These are phyloP conservation scores for Metarhizium rileyi DNA, from an alignment of 2,329 filamentous ascomycete species.

Conservation along the genomic window DNA sequence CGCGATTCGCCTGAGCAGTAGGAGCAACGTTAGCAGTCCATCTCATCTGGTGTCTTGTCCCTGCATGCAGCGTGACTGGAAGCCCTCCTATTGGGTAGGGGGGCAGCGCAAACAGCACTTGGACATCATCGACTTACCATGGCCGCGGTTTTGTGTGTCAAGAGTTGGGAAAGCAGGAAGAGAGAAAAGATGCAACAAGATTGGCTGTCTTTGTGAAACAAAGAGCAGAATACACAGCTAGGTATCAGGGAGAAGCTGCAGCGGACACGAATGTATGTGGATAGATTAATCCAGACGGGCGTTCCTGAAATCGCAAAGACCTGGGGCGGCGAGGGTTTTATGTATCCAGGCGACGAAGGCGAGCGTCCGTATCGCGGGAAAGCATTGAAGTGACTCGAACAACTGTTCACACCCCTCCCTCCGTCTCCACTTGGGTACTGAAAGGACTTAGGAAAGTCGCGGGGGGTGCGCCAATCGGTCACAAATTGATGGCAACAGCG, in stretches of 20 bases:
- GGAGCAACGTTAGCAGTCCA: neutral
- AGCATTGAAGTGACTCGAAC: neutral
- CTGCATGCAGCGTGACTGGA: neutral
- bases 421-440: neutral
- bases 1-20: slow-evolving; percentile 16
- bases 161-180: neutral
- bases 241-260: slow-evolving; percentile 1
- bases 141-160: slow-evolving; percentile 8
- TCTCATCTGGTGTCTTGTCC: neutral
- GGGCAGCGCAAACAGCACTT: neutral
- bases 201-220: neutral
- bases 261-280: slow-evolving; percentile 1
- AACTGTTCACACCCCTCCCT: neutral
- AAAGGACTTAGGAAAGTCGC: neutral
- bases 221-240: neutral
- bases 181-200: neutral
- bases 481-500: neutral
- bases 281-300: neutral
- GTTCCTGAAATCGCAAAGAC: neutral
- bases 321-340: slow-evolving; percentile 15
- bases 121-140: slow-evolving; percentile 12
- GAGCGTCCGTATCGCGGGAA: slow-evolving; percentile 1
- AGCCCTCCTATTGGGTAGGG: neutral
- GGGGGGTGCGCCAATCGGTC: neutral
- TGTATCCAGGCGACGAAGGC: slow-evolving; percentile 5